Evolutionary conservation across 805 yeast species (phyloP), one percentile per base, ranked within the genome.

Genomic region (Novakomyces olei): DNA sequence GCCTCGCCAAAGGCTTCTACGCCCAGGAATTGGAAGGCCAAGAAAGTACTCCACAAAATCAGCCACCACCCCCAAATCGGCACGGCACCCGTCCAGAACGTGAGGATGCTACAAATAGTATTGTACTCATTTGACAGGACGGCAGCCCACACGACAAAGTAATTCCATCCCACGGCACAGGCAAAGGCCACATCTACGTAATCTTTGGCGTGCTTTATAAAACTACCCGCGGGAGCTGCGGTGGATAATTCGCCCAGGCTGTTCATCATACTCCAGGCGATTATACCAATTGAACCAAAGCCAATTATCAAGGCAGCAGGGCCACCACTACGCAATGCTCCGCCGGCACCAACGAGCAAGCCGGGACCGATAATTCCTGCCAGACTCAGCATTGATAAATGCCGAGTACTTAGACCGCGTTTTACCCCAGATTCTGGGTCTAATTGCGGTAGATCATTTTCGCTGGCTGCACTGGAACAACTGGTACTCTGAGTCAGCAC

Each of bases 351-450:
- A 32, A 72, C 70, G 41, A 74, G 64, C 37, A 73, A 51, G 49
- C 81, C 80, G 1, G 79, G 68, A 42, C 81, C 80, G 33, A 72
- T 69, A 43, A 72, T 66, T 19, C 77, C 73, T 17, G 77, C 77
- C 26, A 73, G 59, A 27, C 78, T 69, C 42, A 73, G 70, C 71
- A 74, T 65, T 37, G 69, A 65, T 44, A 73, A 55, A 50, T 72
- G 80, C 45, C 78, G n/a, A 77, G 4, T 72, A 72, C 27, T 74
- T 73, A 42, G 67, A 65, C 14, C 51, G 47, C 24, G 46, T 41
- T 41, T 32, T 7, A 27, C 69, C 75, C 69, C 41, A 26, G 14
- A 4, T 26, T 26, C 10, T n/a, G n/a, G n/a, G n/a, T n/a, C n/a
- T n/a, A n/a, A n/a, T n/a, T n/a, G n/a, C n/a, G n/a, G n/a, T n/a